Evolutionary conservation across 805 yeast genomes (phyloP), one percentile per base, ranked within the genome.

Genomic region (Zygoascus ofunaensis): DNA sequence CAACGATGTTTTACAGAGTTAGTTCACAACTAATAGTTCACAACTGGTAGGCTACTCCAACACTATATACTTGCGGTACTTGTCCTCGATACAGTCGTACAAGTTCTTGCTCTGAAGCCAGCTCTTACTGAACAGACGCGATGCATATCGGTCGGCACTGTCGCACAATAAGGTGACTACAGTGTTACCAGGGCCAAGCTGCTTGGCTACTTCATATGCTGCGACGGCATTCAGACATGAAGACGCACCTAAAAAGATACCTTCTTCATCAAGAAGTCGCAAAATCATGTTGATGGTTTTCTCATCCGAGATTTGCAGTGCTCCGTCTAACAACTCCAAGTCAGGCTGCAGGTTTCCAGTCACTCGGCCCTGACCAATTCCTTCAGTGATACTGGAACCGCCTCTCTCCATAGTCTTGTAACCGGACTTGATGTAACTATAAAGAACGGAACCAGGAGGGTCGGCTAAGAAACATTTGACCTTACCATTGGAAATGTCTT

Each of bases 351-450:
- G 71, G 62, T 89, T 89, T 50, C 76, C 82, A 4, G 96, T 89
- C 55, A 89, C 82, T 55, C 97, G 74, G 39, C 95, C 95, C 65
- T 89, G 97, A 23, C 97, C 97, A 65, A 89, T 87, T 26, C 97
- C 97, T 66, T 89, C 97, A 23, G 96, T 89, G 63, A 89, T 87
- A 0, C 94, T 82, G 2, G 86, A 77, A 24, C 97, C 97, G 1
- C 74, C 71, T 56, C 87, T 75, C 36, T 77, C 86, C 45, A 81
- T 64, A 8, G 74, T 71, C 58, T 80, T 68, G 26, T 90, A 90
- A 15, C 79, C 77, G 4, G 83, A 70, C 49, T 76, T 79, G 48
- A 89, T 77, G 59, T 80, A 87, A 7, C 87, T 76, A 66, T 84
- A 85, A 38, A 89, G 71, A 41, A 83, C 84, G 3, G 92, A 80